Conservation (phyloP, 352 stramenopile species). For the Phytophthora fragariae region DNA sequence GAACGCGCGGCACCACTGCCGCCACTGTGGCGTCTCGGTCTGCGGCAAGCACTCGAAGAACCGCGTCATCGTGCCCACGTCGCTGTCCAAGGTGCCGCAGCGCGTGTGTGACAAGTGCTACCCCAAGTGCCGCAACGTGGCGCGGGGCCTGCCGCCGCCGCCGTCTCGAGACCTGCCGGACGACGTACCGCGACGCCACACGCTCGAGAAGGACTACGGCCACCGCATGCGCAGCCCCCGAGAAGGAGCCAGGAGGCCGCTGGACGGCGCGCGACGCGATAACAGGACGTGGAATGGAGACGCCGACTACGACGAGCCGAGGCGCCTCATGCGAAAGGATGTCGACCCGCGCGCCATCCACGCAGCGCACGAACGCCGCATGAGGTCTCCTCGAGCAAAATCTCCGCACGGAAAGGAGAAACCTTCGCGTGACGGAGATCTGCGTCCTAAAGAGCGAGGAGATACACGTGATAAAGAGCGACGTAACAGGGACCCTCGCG, state of each 20-base stretch:
- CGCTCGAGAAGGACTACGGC: constrained; percentile 25
- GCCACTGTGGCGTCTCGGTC: constrained; percentile 77
- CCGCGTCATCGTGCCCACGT: constrained; percentile 70
- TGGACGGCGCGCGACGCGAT: constrained; percentile 22
- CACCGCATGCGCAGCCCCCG: constrained; percentile 15
- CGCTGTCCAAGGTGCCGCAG: constrained; percentile 69
- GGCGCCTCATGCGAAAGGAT: constrained; percentile 10
- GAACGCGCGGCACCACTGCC: constrained; percentile 80
- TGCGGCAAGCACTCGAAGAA: constrained; percentile 78
- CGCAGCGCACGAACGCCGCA: constrained; percentile 26
- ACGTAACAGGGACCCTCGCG: constrained; percentile 11
- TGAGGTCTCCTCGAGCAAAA: constrained; percentile 26
- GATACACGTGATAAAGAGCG: constrained; percentile 5
- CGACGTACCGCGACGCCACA: constrained; percentile 31
- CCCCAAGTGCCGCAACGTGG: constrained; percentile 47
- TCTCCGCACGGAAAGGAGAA: constrained; percentile 22
- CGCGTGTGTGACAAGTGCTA: constrained; percentile 82
- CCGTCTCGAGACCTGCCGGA: constrained; percentile 21
- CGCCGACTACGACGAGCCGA: constrained; percentile 20
- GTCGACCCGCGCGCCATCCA: constrained; percentile 13
- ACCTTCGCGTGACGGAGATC: constrained; percentile 13
- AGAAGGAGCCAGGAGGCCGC: constrained; percentile 10
- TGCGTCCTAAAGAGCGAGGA: constrained; percentile 16
- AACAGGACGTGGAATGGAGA: constrained; percentile 40
- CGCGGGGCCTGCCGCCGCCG: constrained; percentile 20